These are phyloP conservation scores for Citrus inodora DNA, from an alignment of 345 rosid genomes.

Conservation along the genomic window DNA sequence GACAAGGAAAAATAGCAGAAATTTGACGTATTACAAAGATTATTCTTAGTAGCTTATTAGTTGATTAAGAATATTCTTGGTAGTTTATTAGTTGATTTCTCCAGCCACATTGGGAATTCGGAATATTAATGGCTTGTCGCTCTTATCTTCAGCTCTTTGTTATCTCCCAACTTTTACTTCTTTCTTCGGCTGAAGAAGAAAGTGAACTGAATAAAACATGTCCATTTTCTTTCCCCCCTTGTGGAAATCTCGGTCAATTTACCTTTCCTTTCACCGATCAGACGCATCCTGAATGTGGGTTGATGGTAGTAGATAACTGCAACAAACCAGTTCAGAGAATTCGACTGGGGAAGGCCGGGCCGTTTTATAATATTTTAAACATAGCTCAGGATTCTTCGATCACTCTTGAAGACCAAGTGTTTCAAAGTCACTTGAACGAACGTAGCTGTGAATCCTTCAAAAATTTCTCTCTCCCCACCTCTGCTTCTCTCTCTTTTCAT, in stretches of 20 bases:
- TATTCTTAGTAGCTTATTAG: no score
- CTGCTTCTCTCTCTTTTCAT: constrained; percentile 22
- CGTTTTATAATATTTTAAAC: constrained; percentile 16
- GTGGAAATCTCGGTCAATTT: constrained; percentile 20
- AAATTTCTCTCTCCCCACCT: constrained; percentile 23
- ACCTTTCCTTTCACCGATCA: constrained; percentile 15
- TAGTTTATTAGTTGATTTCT: no score
- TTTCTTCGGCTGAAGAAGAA: background rate
- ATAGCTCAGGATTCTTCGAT: constrained; percentile 28
- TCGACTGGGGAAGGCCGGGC: constrained; percentile 27
- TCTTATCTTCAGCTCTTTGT: background rate
- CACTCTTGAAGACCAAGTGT: constrained; percentile 15
- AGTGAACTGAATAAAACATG: background rate
- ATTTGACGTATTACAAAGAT: constrained; percentile 1
- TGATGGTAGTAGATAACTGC: constrained; percentile 27
- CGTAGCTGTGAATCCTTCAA: constrained; percentile 21
- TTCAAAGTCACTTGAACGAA: background rate
- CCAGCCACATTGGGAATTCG: no score
- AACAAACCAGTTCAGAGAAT: constrained; percentile 3
- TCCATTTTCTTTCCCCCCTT: rapidly evolving
- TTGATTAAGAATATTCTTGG: no score
- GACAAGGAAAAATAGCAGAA: no score
- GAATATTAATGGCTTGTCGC: background rate
- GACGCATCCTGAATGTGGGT: constrained; percentile 21
- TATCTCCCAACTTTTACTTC: background rate